Conservation (phyloP, 2,329 filamentous ascomycete genomes). For the Balansia obtecta region DNA sequence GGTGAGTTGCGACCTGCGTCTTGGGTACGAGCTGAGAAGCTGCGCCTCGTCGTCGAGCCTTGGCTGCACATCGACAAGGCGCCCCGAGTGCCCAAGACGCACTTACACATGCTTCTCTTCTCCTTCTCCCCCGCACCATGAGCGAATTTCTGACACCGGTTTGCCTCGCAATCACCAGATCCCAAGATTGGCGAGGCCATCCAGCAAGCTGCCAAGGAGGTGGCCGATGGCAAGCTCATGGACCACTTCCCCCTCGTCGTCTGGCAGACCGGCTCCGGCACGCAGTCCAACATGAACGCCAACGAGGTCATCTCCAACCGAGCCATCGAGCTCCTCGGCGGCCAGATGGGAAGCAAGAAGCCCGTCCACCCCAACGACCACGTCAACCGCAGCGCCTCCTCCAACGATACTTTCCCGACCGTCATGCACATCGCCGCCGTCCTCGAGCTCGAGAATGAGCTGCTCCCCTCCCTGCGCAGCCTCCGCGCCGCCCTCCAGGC, state of each 20-base stretch:
- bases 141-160: neutral
- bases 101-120: neutral
- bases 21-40: no score
- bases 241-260: constrained; percentile 98
- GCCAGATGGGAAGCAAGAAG: constrained; percentile 91
- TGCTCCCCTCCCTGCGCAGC: constrained; percentile 71
- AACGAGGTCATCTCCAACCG: constrained; percentile 99
- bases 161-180: constrained; percentile 4
- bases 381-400: constrained; percentile 97
- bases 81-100: neutral
- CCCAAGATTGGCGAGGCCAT: constrained; percentile 85
- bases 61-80: neutral
- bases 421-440: constrained; percentile 99
- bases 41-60: neutral
- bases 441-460: constrained; percentile 75
- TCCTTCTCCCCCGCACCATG: neutral
- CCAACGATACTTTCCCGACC: constrained; percentile 98
- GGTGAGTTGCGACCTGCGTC: constrained; percentile 30
- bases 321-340: constrained; percentile 93
- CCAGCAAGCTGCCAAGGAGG: constrained; percentile 85
- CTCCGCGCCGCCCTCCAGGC: constrained; percentile 73
- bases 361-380: constrained; percentile 99
- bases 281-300: constrained; percentile 99
- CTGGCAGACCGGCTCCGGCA: constrained; percentile 98
- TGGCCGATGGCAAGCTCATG: constrained; percentile 82